These are phyloP conservation scores for Galeopsis tetrahit DNA, from an alignment of 257 asterid genomes.

Conservation along the genomic window DNA sequence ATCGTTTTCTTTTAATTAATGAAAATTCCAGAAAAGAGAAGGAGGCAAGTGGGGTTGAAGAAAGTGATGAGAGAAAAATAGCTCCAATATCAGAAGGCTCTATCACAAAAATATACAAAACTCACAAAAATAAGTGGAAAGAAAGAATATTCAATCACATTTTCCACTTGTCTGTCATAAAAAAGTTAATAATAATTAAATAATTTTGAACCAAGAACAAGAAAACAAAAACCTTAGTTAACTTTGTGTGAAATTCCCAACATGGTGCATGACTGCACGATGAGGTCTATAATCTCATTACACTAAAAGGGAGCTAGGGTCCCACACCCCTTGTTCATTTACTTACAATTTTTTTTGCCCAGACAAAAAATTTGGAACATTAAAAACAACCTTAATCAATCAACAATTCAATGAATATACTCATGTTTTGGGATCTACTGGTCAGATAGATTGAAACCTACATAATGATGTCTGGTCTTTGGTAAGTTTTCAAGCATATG, in stretches of 20 bases:
- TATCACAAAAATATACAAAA: constrained; percentile 35
- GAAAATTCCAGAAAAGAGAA: constrained; percentile 25
- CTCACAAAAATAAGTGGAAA: constrained; percentile 32
- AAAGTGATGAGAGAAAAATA: constrained; percentile 29
- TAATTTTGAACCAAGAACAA: constrained; percentile 30
- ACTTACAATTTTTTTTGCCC: constrained; percentile 8
- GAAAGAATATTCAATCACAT: constrained; percentile 35
- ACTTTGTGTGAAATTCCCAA: constrained; percentile 27
- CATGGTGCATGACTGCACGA: constrained; percentile 38
- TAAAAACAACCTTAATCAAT: neutral
- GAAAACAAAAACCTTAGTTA: constrained; percentile 37
- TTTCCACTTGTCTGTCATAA: constrained; percentile 7
- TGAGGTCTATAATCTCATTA: neutral
- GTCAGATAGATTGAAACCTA: constrained; percentile 3
- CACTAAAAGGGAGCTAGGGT: constrained; percentile 12
- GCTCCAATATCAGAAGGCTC: constrained; percentile 33
- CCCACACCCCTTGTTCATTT: constrained; percentile 13
- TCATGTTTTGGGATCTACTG: neutral
- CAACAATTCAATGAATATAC: neutral
- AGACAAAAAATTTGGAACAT: constrained; percentile 5
- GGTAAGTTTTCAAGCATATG: neutral
- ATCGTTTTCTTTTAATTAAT: neutral
- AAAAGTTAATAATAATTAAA: too few species aligned
- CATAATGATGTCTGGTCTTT: neutral
- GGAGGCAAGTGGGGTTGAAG: constrained; percentile 40